These are phyloP conservation scores for Pugionium cornutum DNA, from an alignment of 345 rosid genomes.

Conservation along the genomic window DNA sequence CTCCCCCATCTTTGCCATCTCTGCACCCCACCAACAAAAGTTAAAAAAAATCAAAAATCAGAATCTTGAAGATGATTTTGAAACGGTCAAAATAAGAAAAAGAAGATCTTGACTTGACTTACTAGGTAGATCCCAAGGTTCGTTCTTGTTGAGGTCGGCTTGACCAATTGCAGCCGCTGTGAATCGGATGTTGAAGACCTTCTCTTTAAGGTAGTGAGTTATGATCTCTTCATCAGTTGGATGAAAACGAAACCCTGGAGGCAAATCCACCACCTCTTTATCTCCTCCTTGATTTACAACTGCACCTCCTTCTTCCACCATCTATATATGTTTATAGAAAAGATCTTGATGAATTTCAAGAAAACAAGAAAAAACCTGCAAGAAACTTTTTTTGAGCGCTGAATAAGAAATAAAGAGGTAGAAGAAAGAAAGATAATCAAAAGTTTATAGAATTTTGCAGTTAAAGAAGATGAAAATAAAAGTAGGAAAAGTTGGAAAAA, in stretches of 20 bases:
- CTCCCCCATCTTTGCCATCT: slow-evolving; percentile 95
- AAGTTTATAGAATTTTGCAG: slow-evolving; percentile 33
- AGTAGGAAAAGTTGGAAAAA: slow-evolving; percentile 40
- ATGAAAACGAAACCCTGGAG: slow-evolving; percentile 92
- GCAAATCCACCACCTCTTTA: slow-evolving; percentile 55
- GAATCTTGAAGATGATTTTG: slow-evolving; percentile 19
- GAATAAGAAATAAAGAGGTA: slow-evolving; percentile 22
- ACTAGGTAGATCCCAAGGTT: slow-evolving; percentile 97
- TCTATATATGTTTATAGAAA: slow-evolving; percentile 11
- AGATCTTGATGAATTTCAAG: slow-evolving; percentile 22
- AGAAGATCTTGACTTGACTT: slow-evolving; percentile 36
- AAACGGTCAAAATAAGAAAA: slow-evolving; percentile 12
- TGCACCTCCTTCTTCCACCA: slow-evolving; percentile 51
- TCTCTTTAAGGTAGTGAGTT: slow-evolving; percentile 64
- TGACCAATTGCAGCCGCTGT: slow-evolving; percentile 70
- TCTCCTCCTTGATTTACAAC: slow-evolving; percentile 66
- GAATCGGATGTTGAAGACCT: slow-evolving; percentile 63
- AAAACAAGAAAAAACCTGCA: not conserved
- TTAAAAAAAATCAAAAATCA: slow-evolving; percentile 2
- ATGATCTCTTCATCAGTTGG: slow-evolving; percentile 94
- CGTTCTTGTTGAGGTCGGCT: slow-evolving; percentile 88
- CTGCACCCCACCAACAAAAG: slow-evolving; percentile 42
- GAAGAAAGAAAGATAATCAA: slow-evolving; percentile 43
- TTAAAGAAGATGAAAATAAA: slow-evolving; percentile 49
- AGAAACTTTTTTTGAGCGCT: not conserved